Evolutionary conservation across 768 basidiomycete genomes (phyloP).

Genomic region (Xanthoconium stramineum): DNA sequence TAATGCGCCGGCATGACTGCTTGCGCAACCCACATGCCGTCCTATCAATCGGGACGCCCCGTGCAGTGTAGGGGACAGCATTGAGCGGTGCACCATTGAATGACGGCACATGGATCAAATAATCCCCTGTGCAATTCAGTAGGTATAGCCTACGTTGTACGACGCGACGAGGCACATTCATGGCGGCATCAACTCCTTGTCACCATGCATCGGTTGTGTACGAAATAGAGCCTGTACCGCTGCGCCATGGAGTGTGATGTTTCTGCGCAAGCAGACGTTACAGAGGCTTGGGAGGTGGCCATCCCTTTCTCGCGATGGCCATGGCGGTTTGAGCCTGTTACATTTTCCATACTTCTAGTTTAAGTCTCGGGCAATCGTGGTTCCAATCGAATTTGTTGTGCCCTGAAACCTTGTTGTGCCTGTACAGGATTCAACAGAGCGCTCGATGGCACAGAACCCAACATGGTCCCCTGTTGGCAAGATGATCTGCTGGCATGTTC

Average conservation of each 20-base stretch:
- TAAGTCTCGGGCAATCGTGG: no score
- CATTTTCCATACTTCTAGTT: neutral
- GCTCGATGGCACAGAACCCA: neutral
- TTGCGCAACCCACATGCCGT: neutral
- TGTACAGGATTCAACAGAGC: neutral
- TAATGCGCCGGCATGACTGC: neutral
- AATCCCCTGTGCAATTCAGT: neutral
- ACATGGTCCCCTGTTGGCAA: neutral
- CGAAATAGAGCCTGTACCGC: neutral
- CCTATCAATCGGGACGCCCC: neutral
- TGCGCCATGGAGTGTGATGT: neutral
- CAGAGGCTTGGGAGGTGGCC: neutral
- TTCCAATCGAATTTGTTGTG: neutral
- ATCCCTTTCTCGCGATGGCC: neutral
- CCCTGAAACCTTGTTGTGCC: neutral
- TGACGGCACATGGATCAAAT: neutral
- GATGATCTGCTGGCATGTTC: no score
- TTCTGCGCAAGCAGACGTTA: no score
- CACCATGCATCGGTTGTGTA: neutral
- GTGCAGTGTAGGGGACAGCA: neutral
- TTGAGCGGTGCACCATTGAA: neutral
- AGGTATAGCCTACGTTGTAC: no score
- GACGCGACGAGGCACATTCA: neutral
- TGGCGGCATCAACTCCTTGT: neutral
- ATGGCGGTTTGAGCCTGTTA: neutral